Base-by-base conservation (phyloP, 371 early-diverging fungal species). In the Entomophthora muscae region DNA sequence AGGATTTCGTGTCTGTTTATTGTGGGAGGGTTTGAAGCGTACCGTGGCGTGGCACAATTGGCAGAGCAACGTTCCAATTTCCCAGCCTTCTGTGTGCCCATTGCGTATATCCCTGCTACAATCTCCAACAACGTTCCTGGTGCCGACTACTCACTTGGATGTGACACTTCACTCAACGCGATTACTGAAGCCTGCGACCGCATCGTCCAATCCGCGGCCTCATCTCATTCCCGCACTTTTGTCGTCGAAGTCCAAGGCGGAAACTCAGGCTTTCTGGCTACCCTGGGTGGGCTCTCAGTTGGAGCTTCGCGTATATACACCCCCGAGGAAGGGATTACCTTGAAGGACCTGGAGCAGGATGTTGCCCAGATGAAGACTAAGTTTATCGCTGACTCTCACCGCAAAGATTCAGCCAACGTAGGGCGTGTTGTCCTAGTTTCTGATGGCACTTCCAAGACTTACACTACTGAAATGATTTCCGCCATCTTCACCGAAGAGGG, bases 241-340 rank as follows among this genome's bases (percentile, higher is more conserved):
- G 86, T 99, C 13, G 91, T 99, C 23, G 99, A 99, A 77, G 93
- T 97, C 28, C 95, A 95, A 69, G 98, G 98, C 59, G 98, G 96
- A 57, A 84, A 90, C 63, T 89, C 91, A 71, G 99, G 99, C 1
- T 98, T 88, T 72, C 76, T 99, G 65, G 90, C 98, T 3, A 84
- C 89, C 2, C 75, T 95, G 71, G 90, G 88, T 29, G 98, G 95
- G 22, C 78, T 98, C 23, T 89, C 85, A 27, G 73, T 73, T 63
- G 98, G 97, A 61, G 98, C 99, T 1, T 91, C 90, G 27, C 87
- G 87, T 0, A 81, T 88, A 21, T 98, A 98, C 73, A 97, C 91
- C 64, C 98, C 98, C 13, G 98, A 97, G 75, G 90, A 91, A 69
- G 91, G 91, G 17, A 78, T 97, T 57, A 81, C 76, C 51, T 73